Conservation (phyloP, 352 stramenopile genomes). For the Globisporangium ultimum region DNA sequence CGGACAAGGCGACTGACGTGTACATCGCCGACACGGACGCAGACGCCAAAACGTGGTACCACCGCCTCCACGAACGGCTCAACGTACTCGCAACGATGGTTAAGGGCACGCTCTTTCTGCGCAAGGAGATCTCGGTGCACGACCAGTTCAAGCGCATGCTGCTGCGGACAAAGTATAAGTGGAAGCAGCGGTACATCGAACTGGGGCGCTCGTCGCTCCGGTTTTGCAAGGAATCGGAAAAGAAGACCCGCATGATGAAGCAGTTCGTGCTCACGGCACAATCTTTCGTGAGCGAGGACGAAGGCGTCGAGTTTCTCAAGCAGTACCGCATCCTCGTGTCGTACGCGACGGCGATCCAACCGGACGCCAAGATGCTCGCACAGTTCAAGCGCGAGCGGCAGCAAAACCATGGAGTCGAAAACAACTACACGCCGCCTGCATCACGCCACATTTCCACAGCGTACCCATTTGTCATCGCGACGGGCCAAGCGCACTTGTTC, state of each 20-base stretch:
- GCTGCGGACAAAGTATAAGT: constrained; percentile 67
- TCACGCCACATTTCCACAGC: constrained; percentile 16
- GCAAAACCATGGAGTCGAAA: background rate
- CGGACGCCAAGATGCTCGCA: constrained; percentile 28
- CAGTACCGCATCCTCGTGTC: constrained; percentile 30
- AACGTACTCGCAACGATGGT: constrained; percentile 50
- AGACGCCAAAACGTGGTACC: constrained; percentile 47
- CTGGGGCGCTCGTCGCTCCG: constrained; percentile 50
- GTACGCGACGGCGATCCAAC: constrained; percentile 35
- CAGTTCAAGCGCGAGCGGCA: constrained; percentile 19
- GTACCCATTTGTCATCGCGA: constrained; percentile 63
- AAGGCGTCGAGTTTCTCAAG: constrained; percentile 50
- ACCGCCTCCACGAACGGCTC: constrained; percentile 45
- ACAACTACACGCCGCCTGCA: constrained; percentile 5
- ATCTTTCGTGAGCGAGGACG: constrained; percentile 47
- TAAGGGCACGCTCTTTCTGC: constrained; percentile 40
- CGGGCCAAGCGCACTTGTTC: constrained; percentile 46
- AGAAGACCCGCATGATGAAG: constrained; percentile 55
- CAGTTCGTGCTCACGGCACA: constrained; percentile 58
- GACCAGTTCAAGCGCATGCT: constrained; percentile 54
- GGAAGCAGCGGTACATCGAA: constrained; percentile 51
- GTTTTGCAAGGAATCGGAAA: constrained; percentile 42
- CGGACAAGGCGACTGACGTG: constrained; percentile 53
- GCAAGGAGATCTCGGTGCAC: constrained; percentile 40
- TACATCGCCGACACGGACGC: constrained; percentile 50